Conservation (phyloP, 2,329 filamentous ascomycete species). For the Fusarium lyarnte region DNA sequence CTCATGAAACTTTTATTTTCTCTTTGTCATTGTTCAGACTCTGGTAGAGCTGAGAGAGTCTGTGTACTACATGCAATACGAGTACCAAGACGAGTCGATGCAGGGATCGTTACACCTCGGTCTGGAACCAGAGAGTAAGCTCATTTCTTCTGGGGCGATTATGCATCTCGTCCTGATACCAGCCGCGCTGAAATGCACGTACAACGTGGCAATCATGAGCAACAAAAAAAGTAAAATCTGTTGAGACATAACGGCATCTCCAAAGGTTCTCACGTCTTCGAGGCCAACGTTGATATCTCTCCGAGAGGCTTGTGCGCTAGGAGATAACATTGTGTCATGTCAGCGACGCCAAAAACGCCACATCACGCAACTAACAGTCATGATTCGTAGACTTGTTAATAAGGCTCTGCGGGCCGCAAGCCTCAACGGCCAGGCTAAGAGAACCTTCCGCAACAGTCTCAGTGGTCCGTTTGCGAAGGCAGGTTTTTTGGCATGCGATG, state of each 20-base stretch:
- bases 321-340: not conserved
- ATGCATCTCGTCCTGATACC: constrained; percentile 15
- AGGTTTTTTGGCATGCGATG: not conserved
- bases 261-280: not conserved
- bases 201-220: constrained; percentile 4
- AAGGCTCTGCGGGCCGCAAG: constrained; percentile 24
- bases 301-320: not conserved
- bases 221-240: not conserved
- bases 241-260: not conserved
- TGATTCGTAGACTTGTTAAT: not conserved
- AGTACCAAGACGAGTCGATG: not conserved
- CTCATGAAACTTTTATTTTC: not conserved
- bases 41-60: not conserved
- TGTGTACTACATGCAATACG: not conserved
- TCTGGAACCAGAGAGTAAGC: not conserved
- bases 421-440: not conserved
- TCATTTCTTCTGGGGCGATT: constrained; percentile 6
- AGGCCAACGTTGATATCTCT: not conserved
- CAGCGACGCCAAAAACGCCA: not conserved
- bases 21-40: not conserved
- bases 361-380: not conserved
- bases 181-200: constrained; percentile 13
- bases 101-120: not conserved
- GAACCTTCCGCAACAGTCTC: constrained; percentile 2
- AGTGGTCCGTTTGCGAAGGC: not conserved